These are phyloP conservation scores for Stachybotrys chlorohalonatus DNA, from an alignment of 2,329 filamentous ascomycete species.

Conservation along the genomic window DNA sequence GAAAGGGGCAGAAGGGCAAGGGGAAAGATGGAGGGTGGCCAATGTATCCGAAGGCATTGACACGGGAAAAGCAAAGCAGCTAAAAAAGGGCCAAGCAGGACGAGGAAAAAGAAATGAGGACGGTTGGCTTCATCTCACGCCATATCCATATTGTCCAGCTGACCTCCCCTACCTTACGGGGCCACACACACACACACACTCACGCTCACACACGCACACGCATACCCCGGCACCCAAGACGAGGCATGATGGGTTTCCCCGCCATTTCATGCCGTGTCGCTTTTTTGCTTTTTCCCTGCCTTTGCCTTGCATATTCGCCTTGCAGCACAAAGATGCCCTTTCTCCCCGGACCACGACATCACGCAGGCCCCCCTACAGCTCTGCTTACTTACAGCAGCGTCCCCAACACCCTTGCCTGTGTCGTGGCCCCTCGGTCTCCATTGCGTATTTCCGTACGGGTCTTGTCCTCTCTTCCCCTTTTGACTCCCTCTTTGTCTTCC, in stretches of 20 bases:
- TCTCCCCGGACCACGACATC: neutral
- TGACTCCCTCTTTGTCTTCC: neutral
- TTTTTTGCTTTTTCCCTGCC: neutral
- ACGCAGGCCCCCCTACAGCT: neutral
- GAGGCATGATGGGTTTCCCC: neutral
- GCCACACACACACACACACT: neutral
- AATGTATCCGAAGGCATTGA: neutral
- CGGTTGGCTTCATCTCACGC: neutral
- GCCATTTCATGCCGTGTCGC: neutral
- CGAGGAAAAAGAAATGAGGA: neutral
- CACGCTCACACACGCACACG: too few species aligned
- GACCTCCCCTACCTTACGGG: neutral
- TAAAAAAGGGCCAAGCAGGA: neutral
- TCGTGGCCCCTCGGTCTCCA: neutral
- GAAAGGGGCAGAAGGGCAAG: neutral
- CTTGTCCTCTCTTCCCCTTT: neutral
- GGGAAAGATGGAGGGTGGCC: neutral
- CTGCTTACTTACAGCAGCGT: neutral
- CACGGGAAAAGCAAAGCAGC: too few species aligned
- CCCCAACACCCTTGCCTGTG: neutral
- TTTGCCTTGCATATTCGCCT: neutral
- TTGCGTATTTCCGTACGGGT: neutral
- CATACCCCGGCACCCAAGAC: too few species aligned
- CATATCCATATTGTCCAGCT: neutral
- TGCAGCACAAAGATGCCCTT: too few species aligned